Percentiles rank a stretch among this genome's conserved stretches.
These are phyloP conservation scores for Naumovozyma castellii DNA, from an alignment of 805 yeast species.

Conservation along the genomic window DNA sequence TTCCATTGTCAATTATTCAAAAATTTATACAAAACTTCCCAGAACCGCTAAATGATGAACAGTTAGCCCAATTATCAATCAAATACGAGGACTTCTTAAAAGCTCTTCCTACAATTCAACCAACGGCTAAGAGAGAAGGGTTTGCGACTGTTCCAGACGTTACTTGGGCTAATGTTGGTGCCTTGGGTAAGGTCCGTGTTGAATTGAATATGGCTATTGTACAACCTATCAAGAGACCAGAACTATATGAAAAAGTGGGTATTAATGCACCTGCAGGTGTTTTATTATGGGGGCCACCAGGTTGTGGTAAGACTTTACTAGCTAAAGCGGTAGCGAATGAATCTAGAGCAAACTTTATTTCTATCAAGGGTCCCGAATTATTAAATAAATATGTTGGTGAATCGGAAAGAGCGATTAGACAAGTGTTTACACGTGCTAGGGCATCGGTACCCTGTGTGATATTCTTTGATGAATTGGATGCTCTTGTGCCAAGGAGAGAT, in stretches of 20 bases:
- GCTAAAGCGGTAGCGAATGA: conserved; percentile 98
- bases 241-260: conserved; percentile 80
- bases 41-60: conserved; percentile 63
- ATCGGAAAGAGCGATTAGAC: conserved; percentile 86
- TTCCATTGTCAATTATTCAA: conserved; percentile 56
- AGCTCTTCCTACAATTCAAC: conserved; percentile 90
- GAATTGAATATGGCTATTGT: conserved; percentile 96
- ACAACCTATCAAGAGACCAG: conserved; percentile 91
- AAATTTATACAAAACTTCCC: conserved; percentile 68
- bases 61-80: conserved; percentile 67
- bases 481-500: conserved; percentile 90
- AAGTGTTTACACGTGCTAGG: conserved; percentile 85
- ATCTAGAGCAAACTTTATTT: conserved; percentile 89
- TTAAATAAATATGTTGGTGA: conserved; percentile 95
- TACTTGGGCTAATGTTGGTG: conserved; percentile 93
- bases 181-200: conserved; percentile 65
- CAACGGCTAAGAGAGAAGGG: conserved; percentile 96
- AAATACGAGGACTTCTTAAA: conserved; percentile 68
- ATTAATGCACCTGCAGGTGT: conserved; percentile 96
- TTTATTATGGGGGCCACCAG: conserved; percentile 98
- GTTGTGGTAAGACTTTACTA: conserved; percentile 92
- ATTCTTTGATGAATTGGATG: conserved; percentile 93
- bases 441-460: conserved; percentile 91
- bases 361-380: conserved; percentile 92
- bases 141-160: conserved; percentile 98